Evolutionary conservation across 306 rosid species (phyloP).

Genomic region (Sicyos edulis): DNA sequence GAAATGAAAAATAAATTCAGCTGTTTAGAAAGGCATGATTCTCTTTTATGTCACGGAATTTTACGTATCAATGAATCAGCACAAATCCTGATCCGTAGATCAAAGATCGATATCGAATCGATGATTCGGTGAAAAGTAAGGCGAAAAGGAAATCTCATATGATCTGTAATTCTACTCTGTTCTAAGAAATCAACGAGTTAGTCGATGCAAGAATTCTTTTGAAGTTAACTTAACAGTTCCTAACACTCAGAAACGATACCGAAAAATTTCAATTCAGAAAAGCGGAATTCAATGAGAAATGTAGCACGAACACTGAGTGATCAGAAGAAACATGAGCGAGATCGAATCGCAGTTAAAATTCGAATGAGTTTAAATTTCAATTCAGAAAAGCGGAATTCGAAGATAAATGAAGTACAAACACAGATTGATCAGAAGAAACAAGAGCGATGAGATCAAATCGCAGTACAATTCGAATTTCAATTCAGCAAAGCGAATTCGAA

Average conservation of each 20-base stretch:
- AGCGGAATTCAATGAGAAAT: neutral
- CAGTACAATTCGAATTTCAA: no score
- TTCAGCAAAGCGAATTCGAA: no score
- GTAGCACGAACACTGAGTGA: no score
- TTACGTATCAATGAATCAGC: neutral
- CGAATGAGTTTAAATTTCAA: no score
- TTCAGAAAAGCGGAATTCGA: no score
- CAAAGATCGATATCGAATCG: slow-evolving; percentile 13
- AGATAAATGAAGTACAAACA: no score
- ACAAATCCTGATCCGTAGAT: neutral
- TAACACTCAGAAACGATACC: neutral
- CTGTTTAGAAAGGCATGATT: neutral
- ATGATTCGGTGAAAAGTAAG: slow-evolving; percentile 7
- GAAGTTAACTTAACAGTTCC: neutral
- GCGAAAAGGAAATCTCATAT: slow-evolving; percentile 1
- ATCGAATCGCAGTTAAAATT: no score
- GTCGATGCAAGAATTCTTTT: neutral
- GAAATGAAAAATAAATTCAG: neutral
- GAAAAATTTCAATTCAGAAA: neutral
- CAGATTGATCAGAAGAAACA: no score
- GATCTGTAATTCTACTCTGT: slow-evolving; percentile 11
- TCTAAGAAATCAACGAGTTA: neutral
- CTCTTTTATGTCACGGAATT: neutral
- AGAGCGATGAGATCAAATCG: no score
- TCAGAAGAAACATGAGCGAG: no score